Evolutionary conservation across 2,329 filamentous ascomycete species (phyloP).

Genomic region (Xylariaceae sp.): DNA sequence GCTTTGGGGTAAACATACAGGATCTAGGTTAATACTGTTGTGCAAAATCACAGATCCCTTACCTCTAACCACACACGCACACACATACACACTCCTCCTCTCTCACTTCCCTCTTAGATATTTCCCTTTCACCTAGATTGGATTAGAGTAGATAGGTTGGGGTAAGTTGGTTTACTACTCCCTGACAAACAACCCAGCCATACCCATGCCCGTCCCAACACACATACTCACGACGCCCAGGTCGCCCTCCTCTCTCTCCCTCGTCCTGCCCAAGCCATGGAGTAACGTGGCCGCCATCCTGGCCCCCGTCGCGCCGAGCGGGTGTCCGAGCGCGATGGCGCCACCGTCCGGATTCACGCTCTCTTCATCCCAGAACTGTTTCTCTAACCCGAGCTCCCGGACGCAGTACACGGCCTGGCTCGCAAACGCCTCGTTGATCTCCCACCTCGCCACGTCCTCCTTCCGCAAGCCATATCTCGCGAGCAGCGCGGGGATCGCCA

Average conservation of each 20-base stretch:
- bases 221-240: conserved; percentile 91
- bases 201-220: conserved; percentile 75
- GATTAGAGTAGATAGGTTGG: too few species aligned
- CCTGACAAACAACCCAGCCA: conserved; percentile 62
- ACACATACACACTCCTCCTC: too few species aligned
- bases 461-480: conserved; percentile 58
- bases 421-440: conserved; percentile 83
- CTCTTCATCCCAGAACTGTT: conserved; percentile 55
- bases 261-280: conserved; percentile 61
- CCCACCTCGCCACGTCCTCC: conserved; percentile 76
- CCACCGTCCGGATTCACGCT: conserved; percentile 93
- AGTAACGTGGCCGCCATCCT: conserved; percentile 69
- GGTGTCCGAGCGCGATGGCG: conserved; percentile 90
- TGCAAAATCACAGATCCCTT: too few species aligned
- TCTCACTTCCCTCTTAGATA: too few species aligned
- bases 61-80: too few species aligned
- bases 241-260: conserved; percentile 65
- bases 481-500: conserved; percentile 82
- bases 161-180: too few species aligned
- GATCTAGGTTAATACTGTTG: too few species aligned
- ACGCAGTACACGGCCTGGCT: conserved; percentile 66
- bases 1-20: too few species aligned
- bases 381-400: conserved; percentile 61
- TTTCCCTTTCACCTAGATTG: too few species aligned
- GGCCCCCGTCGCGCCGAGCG: conserved; percentile 81